phyloP scores from a whole-genome alignment of 2,329 filamentous ascomycete species.

The Claviceps digitariae region DNA sequence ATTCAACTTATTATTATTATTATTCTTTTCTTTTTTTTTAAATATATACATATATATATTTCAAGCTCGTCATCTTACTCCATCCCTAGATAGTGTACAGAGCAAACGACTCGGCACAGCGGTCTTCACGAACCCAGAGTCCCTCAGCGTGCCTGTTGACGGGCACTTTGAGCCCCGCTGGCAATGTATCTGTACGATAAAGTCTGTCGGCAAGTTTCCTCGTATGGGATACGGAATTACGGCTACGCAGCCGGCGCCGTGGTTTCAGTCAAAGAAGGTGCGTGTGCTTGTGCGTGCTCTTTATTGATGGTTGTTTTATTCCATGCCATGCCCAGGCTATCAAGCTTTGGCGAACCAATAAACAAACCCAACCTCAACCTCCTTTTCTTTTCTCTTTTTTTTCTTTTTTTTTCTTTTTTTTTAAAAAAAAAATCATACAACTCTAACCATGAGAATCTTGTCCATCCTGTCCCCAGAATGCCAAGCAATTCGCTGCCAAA shows the following conservation, averaged over 20 bases:
- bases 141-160: constrained; percentile 11
- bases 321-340: neutral
- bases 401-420: neutral
- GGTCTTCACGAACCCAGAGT: constrained; percentile 7
- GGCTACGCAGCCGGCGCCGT: constrained; percentile 14
- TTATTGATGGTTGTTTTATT: neutral
- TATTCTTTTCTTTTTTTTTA: neutral
- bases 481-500: constrained; percentile 39
- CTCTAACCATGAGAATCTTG: neutral
- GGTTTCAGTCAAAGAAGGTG: constrained; percentile 35
- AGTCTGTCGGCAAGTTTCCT: constrained; percentile 12
- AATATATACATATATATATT: neutral
- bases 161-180: constrained; percentile 13
- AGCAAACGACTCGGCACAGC: constrained; percentile 3
- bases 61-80: neutral
- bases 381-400: neutral
- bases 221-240: constrained; percentile 21
- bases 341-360: neutral
- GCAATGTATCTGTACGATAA: constrained; percentile 14
- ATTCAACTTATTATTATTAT: no score
- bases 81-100: constrained; percentile 7
- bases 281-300: neutral
- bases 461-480: constrained; percentile 22
- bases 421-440: no score
- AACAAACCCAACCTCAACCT: no score